phyloP scores from a whole-genome alignment of 2,329 filamentous ascomycete genomes.

The Aspergillus niger region DNA sequence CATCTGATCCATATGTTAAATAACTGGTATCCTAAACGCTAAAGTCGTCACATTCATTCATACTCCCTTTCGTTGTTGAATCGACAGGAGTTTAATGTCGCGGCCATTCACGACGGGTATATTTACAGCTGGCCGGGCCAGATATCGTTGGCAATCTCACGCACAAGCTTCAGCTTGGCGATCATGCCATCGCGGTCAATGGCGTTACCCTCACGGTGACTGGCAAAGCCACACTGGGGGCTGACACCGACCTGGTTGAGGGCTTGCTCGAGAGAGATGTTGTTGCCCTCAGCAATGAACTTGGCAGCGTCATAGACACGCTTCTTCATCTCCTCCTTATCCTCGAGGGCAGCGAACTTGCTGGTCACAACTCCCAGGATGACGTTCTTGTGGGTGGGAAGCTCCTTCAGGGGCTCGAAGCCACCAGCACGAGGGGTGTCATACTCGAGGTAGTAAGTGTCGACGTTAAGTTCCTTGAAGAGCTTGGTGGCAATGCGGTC shows the following conservation, averaged over 20 bases:
- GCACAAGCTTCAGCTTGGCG: slow-evolving; percentile 70
- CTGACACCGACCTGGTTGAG: slow-evolving; percentile 68
- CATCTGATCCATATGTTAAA: slow-evolving; percentile 11
- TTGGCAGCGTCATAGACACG: slow-evolving; percentile 64
- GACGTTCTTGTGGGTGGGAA: slow-evolving; percentile 64
- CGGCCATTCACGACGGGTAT: slow-evolving; percentile 10
- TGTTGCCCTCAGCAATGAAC: slow-evolving; percentile 68
- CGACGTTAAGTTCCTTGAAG: slow-evolving; percentile 63
- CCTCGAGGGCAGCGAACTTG: slow-evolving; percentile 63
- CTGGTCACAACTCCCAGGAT: slow-evolving; percentile 66
- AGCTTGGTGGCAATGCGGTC: slow-evolving; percentile 68
- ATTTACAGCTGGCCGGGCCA: slow-evolving; percentile 61
- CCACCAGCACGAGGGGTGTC: slow-evolving; percentile 66
- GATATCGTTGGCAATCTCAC: slow-evolving; percentile 70
- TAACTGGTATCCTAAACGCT: slow-evolving; percentile 6
- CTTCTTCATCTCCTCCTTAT: slow-evolving; percentile 64
- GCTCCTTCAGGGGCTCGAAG: slow-evolving; percentile 64
- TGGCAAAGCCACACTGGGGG: slow-evolving; percentile 74
- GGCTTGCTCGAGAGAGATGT: slow-evolving; percentile 65
- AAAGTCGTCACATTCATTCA: slow-evolving; percentile 9
- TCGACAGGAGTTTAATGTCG: slow-evolving; percentile 13
- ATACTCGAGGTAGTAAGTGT: slow-evolving; percentile 71
- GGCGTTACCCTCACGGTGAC: slow-evolving; percentile 71
- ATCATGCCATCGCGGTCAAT: slow-evolving; percentile 70
- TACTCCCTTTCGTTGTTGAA: slow-evolving; percentile 8